Evolutionary conservation across 768 basidiomycete genomes (phyloP).

Genomic region (Tephrocybe sp.): DNA sequence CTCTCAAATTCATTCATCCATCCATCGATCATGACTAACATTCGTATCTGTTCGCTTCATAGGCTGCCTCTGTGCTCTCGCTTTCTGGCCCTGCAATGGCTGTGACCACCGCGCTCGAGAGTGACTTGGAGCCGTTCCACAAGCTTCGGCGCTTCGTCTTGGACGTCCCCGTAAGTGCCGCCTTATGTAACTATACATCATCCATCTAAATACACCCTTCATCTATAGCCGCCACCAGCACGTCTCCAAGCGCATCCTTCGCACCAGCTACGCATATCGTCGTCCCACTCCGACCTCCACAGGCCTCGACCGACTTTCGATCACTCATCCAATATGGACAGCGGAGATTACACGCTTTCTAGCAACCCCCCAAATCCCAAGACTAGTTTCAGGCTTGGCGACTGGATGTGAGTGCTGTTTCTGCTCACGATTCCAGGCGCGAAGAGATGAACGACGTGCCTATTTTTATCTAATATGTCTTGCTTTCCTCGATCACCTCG

Average conservation of each 20-base stretch:
- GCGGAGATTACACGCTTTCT: conserved; percentile 55
- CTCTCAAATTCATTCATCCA: neutral
- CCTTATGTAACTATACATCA: conserved; percentile 17
- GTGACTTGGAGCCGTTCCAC: conserved; percentile 60
- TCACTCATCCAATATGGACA: conserved; percentile 17
- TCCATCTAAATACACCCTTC: conserved; percentile 12
- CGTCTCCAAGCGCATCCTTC: conserved; percentile 17
- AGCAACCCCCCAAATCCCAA: conserved; percentile 72
- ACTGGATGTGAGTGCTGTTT: conserved; percentile 67
- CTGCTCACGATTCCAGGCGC: conserved; percentile 12
- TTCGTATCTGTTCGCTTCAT: conserved; percentile 3
- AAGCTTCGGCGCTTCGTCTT: conserved; percentile 48
- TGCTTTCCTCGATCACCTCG: conserved; percentile 13
- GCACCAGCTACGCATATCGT: conserved; percentile 24
- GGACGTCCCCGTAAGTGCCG: conserved; percentile 16
- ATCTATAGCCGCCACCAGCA: conserved; percentile 17
- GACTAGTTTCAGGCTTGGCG: conserved; percentile 65
- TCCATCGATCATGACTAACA: conserved; percentile 17
- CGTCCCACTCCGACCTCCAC: conserved; percentile 30
- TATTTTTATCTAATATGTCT: conserved; percentile 25
- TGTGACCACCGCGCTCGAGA: conserved; percentile 57
- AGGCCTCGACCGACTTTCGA: conserved; percentile 14
- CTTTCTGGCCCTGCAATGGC: conserved; percentile 48
- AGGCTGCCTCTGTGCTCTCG: conserved; percentile 59
- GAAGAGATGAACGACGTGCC: conserved; percentile 6